Evolutionary conservation across 108 stramenopile genomes (phyloP).

Genomic region (Skeletonema marinoi): DNA sequence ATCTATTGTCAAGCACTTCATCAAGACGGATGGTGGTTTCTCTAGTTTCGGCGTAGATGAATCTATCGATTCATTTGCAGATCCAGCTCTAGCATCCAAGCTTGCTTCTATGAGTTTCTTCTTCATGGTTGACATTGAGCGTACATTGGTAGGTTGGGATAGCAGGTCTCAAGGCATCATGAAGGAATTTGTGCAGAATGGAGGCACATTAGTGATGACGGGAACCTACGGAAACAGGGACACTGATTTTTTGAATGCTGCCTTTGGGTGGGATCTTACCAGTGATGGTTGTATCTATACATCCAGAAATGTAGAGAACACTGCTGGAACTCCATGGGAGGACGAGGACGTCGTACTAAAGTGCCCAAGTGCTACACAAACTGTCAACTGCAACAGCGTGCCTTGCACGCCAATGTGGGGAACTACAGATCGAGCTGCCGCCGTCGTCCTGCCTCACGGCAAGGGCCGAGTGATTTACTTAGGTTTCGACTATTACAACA

Average conservation of each 20-base stretch:
- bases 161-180: not conserved
- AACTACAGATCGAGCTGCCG: not conserved
- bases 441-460: not conserved
- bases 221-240: not conserved
- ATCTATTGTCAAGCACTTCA: not conserved
- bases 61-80: not conserved
- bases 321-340: not conserved
- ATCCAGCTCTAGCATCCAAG: not conserved
- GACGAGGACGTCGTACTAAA: not conserved
- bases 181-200: not conserved
- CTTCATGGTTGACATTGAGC: not conserved
- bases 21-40: not conserved
- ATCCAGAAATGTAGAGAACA: not conserved
- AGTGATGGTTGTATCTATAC: not conserved
- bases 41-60: not conserved
- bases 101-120: conserved; percentile 1
- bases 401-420: not conserved
- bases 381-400: not conserved
- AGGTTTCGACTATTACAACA: not conserved
- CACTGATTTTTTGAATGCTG: not conserved
- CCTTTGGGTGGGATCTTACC: not conserved
- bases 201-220: conserved; percentile 2
- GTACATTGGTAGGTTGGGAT: not conserved
- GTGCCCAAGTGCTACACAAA: not conserved
- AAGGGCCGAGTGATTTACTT: not conserved